Percentiles rank a stretch among this genome's conserved stretches.
Conservation (phyloP, 2,329 filamentous ascomycete genomes). For the Dactylellina parvicollis region DNA sequence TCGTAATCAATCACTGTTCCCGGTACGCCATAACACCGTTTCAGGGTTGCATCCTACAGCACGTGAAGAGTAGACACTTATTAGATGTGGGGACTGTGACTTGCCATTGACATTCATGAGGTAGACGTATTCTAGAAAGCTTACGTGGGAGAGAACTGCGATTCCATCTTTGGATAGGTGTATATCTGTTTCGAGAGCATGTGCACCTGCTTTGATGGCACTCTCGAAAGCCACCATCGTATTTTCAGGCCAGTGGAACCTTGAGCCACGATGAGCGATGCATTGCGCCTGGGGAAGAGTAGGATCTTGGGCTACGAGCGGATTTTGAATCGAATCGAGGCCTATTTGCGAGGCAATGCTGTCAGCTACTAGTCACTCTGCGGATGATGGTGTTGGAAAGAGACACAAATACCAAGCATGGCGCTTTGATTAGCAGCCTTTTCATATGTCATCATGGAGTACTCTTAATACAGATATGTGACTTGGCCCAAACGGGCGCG, state of each 20-base stretch:
- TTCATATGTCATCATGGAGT: constrained; percentile 37
- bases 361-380: too few species aligned
- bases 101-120: background rate
- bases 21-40: constrained; percentile 82
- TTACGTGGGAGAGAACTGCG: constrained; percentile 83
- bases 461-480: too few species aligned
- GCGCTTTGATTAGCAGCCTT: constrained; percentile 17
- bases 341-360: background rate
- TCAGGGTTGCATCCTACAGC: constrained; percentile 75
- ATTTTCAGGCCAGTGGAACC: constrained; percentile 74
- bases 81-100: constrained; percentile 6
- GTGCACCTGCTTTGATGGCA: constrained; percentile 77
- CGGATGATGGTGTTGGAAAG: too few species aligned
- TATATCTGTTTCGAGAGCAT: constrained; percentile 88
- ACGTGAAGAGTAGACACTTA: too few species aligned
- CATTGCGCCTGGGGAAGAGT: constrained; percentile 41
- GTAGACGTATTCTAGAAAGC: constrained; percentile 54
- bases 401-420: constrained; percentile 40
- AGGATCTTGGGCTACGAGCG: constrained; percentile 26
- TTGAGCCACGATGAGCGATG: constrained; percentile 49
- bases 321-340: constrained; percentile 41
- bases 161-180: constrained; percentile 84
- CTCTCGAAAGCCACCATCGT: constrained; percentile 79
- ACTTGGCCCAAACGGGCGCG: too few species aligned
- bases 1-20: constrained; percentile 78